Conservation (phyloP, 345 rosid genomes). For the Streptanthus diversifolius region DNA sequence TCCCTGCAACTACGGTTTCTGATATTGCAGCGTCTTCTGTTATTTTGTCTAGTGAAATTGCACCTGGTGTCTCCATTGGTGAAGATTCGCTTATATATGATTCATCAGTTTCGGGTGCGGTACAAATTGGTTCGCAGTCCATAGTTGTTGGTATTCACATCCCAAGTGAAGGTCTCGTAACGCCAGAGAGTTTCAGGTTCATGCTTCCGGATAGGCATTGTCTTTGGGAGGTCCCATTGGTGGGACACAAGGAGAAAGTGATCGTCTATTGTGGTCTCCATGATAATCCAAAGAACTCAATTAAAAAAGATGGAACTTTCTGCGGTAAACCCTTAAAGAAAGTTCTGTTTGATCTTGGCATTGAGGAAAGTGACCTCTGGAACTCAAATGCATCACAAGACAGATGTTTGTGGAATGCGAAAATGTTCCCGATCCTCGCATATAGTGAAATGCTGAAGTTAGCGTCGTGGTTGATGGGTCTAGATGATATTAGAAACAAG, state of each 20-base stretch:
- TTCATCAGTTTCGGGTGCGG: conserved; percentile 61
- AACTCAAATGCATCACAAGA: conserved; percentile 48
- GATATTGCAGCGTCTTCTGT: conserved; percentile 91
- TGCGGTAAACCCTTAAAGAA: conserved; percentile 91
- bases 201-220: conserved; percentile 95
- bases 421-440: conserved; percentile 67
- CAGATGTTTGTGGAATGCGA: conserved; percentile 92
- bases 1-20: conserved; percentile 84
- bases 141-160: conserved; percentile 78
- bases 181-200: conserved; percentile 48
- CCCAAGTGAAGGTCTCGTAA: conserved; percentile 41
- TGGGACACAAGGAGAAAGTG: conserved; percentile 61
- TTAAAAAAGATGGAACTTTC: conserved; percentile 69
- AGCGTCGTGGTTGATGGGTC: conserved; percentile 93
- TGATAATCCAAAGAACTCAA: conserved; percentile 80
- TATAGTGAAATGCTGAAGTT: conserved; percentile 72
- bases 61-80: conserved; percentile 79
- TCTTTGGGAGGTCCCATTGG: conserved; percentile 96
- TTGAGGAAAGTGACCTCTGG: conserved; percentile 80
- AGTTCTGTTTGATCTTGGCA: conserved; percentile 63
- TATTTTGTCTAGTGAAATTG: conserved; percentile 82
- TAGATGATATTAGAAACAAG: conserved; percentile 44
- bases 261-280: conserved; percentile 88
- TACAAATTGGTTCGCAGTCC: conserved; percentile 87
- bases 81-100: conserved; percentile 93